phyloP scores from a whole-genome alignment of 805 yeast species.

The Ascoidea tarda region DNA sequence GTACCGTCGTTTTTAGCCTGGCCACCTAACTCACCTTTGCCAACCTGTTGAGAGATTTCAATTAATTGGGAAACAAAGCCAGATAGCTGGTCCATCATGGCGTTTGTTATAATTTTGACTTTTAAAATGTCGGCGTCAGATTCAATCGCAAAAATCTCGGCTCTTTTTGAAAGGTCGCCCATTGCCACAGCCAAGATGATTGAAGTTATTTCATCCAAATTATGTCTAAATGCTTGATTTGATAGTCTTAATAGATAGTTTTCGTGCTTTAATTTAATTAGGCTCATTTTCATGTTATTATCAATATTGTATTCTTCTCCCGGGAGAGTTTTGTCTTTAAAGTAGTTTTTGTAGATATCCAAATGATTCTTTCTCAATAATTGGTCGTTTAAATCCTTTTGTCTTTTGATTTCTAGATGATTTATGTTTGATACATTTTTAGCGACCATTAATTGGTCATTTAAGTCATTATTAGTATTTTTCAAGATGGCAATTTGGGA shows the following conservation, averaged over 20 bases:
- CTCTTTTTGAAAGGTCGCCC: conserved; percentile 78
- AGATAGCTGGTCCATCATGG: conserved; percentile 82
- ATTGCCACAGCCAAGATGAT: conserved; percentile 81
- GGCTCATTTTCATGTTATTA: not conserved
- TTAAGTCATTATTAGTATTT: conserved; percentile 3
- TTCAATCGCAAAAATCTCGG: conserved; percentile 56
- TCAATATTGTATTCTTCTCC: not conserved
- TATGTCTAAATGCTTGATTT: conserved; percentile 58
- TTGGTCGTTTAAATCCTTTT: conserved; percentile 2
- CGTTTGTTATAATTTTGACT: conserved; percentile 69
- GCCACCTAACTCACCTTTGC: conserved; percentile 83
- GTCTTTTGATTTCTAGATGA: conserved; percentile 7
- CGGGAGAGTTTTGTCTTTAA: conserved; percentile 1
- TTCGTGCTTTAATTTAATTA: not conserved
- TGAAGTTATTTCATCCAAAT: conserved; percentile 67
- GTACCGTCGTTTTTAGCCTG: conserved; percentile 78
- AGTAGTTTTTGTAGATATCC: conserved; percentile 4
- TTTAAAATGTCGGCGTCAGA: conserved; percentile 67
- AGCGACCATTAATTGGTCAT: conserved; percentile 8
- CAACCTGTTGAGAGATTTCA: conserved; percentile 79
- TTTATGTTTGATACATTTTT: conserved; percentile 7
- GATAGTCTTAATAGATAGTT: conserved; percentile 20
- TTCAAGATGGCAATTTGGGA: conserved; percentile 4
- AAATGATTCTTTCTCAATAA: conserved; percentile 6
- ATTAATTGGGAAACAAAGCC: conserved; percentile 73